A percentile compares a stretch with the other conserved stretches of the same genome.
Conservation (phyloP, 768 basidiomycete species). For the Tulasnella sp. region DNA sequence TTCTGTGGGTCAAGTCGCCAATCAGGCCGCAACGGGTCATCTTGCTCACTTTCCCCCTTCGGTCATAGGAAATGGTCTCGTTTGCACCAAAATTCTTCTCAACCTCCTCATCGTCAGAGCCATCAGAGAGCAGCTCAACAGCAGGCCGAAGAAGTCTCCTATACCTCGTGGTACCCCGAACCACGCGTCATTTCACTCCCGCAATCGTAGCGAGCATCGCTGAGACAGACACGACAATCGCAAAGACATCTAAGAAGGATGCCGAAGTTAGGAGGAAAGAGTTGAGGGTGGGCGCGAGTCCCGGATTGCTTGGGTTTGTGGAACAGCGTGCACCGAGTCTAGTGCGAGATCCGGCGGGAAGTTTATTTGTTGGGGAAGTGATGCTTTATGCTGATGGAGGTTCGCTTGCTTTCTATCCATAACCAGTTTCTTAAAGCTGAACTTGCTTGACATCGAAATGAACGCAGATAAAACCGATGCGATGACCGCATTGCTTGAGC, state of each 20-base stretch:
- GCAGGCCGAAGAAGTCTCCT: constrained; percentile 67
- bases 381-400: constrained; percentile 82
- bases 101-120: constrained; percentile 40
- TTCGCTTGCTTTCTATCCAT: constrained; percentile 30
- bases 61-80: constrained; percentile 43
- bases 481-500: constrained; percentile 46
- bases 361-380: constrained; percentile 66
- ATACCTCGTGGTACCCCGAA: constrained; percentile 74
- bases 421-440: background rate
- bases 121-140: background rate
- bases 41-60: background rate
- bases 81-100: constrained; percentile 45
- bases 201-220: constrained; percentile 60
- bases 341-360: constrained; percentile 67
- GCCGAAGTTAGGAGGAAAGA: constrained; percentile 51
- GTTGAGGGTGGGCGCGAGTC: constrained; percentile 61
- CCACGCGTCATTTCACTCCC: constrained; percentile 80
- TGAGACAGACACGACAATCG: constrained; percentile 58
- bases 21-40: no score
- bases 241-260: constrained; percentile 80
- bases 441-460: no score
- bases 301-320: constrained; percentile 61
- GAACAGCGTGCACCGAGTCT: constrained; percentile 49
- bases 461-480: constrained; percentile 60
- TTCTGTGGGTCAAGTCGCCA: constrained; percentile 21